A percentile compares a stretch with the other conserved stretches of the same genome.
phyloP scores from a whole-genome alignment of 2,329 filamentous ascomycete species.

The Fusarium zealandicum region DNA sequence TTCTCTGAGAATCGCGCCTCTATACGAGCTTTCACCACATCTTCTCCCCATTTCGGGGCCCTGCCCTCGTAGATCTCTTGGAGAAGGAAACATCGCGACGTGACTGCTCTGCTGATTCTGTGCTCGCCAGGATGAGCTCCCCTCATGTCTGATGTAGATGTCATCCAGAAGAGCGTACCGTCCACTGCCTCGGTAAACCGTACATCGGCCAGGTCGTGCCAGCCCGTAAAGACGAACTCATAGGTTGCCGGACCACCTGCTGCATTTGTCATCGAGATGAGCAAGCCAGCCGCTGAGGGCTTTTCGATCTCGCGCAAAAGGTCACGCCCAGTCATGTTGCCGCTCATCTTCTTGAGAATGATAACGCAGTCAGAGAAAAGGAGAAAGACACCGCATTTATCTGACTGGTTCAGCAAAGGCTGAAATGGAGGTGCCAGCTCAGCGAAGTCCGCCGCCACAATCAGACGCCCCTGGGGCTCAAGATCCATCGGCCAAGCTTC shows the following conservation, averaged over 20 bases:
- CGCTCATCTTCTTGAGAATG: constrained; percentile 73
- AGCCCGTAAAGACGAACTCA: constrained; percentile 79
- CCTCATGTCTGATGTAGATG: constrained; percentile 67
- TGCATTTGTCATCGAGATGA: constrained; percentile 69
- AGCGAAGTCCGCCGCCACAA: constrained; percentile 80
- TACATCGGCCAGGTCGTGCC: constrained; percentile 72
- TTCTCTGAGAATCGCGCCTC: constrained; percentile 83
- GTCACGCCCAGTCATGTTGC: constrained; percentile 74
- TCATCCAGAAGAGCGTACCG: constrained; percentile 71
- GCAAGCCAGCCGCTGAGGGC: constrained; percentile 69
- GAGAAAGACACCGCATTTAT: constrained; percentile 74
- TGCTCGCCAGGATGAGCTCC: constrained; percentile 57
- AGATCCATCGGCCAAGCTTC: constrained; percentile 78
- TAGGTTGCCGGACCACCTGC: constrained; percentile 67
- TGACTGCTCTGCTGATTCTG: constrained; percentile 55
- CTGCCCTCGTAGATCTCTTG: constrained; percentile 80
- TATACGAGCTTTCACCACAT: constrained; percentile 83
- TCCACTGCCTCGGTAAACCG: constrained; percentile 76
- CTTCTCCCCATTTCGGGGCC: constrained; percentile 79
- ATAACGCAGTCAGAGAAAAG: constrained; percentile 86
- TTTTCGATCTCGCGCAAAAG: constrained; percentile 87
- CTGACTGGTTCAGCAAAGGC: constrained; percentile 49
- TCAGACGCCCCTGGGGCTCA: constrained; percentile 77
- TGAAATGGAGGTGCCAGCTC: constrained; percentile 78
- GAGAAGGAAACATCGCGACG: constrained; percentile 73